These are phyloP conservation scores for Sarocladiaceae sp. DNA, from an alignment of 2,329 filamentous ascomycete genomes.

Conservation along the genomic window DNA sequence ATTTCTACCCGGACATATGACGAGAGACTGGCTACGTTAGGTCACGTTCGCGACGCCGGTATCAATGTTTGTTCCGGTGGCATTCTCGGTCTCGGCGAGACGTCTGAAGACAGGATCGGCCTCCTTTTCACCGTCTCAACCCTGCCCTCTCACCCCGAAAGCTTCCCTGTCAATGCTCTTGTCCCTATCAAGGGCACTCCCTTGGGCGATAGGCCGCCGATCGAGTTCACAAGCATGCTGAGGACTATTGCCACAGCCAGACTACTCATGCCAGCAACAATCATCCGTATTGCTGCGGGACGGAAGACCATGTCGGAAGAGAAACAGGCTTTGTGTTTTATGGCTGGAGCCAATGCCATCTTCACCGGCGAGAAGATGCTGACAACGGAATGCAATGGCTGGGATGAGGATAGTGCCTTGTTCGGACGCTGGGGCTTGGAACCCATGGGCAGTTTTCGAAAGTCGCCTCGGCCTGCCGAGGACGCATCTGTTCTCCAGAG, in stretches of 20 bases:
- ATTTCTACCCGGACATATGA: constrained; percentile 85
- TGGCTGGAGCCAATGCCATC: constrained; percentile 87
- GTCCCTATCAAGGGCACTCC: constrained; percentile 90
- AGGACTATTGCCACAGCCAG: constrained; percentile 80
- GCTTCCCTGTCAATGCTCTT: constrained; percentile 84
- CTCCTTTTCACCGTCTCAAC: constrained; percentile 78
- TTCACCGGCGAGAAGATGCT: constrained; percentile 96
- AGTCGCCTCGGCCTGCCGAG: constrained; percentile 19
- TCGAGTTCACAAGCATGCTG: constrained; percentile 72
- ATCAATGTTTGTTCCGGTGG: constrained; percentile 88
- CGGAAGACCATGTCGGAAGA: constrained; percentile 80
- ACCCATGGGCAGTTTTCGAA: constrained; percentile 60
- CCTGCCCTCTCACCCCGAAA: constrained; percentile 76
- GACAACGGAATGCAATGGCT: constrained; percentile 85
- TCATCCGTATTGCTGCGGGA: constrained; percentile 81
- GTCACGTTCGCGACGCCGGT: constrained; percentile 75
- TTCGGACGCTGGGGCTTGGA: constrained; percentile 76
- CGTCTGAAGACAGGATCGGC: constrained; percentile 70
- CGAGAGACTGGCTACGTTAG: constrained; percentile 73
- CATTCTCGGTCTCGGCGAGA: constrained; percentile 80
- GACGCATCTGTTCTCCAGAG: too few species aligned
- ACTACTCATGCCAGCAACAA: constrained; percentile 76
- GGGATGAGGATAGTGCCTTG: constrained; percentile 81
- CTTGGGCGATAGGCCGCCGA: constrained; percentile 64
- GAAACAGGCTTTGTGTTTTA: constrained; percentile 83